Base-by-base conservation (phyloP, 441 rosid genomes). In the Pelargonium australe region DNA sequence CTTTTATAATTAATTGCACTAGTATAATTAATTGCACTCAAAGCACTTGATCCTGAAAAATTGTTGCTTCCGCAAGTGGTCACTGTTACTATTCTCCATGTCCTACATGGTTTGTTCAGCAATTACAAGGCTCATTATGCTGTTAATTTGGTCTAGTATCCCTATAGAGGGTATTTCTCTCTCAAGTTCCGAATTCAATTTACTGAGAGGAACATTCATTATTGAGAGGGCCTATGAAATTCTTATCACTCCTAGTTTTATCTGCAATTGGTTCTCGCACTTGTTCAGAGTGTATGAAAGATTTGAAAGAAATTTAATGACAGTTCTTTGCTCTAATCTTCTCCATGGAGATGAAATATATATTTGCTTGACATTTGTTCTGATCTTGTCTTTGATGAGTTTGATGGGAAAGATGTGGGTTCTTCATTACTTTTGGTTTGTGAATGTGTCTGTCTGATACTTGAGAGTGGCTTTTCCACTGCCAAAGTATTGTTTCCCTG, bases 341-440 rank as follows among this genome's bases (percentile, higher is more conserved):
- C 16, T 49, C 14, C 14, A n/a, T 49, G 57, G n/a, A 12, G 57
- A n/a, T n/a, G 12, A 12, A 1, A 8, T 9, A 5, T 45, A n/a
- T 12, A 11, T 12, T 49, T 45, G 16, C 7, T n/a, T n/a, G 57
- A 1, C 57, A 49, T 62, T 31, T 62, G 43, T 13, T 31, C 43
- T 62, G 65, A 17, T 62, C 17, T 62, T 62, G 17, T 62, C 65
- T 28, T 58, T 61, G 7, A 20, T 60, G 64, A 60, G 25, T 11
- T 60, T 60, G 25, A 60, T 23, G 34, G 37, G 34, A 25, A 61
- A 61, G 64, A 5, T 23, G 28, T 6, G 43, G 9, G 1, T 40
- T 40, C 43, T 40, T 40, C 43, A 40, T 40, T 40, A 6, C 43
- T 40, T 40, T 40, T 40, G 43, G 10, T 40, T 40, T 6, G 43